Base-by-base conservation (phyloP, 2,329 filamentous ascomycete genomes). In the Aotearoamyces nothofagi region DNA sequence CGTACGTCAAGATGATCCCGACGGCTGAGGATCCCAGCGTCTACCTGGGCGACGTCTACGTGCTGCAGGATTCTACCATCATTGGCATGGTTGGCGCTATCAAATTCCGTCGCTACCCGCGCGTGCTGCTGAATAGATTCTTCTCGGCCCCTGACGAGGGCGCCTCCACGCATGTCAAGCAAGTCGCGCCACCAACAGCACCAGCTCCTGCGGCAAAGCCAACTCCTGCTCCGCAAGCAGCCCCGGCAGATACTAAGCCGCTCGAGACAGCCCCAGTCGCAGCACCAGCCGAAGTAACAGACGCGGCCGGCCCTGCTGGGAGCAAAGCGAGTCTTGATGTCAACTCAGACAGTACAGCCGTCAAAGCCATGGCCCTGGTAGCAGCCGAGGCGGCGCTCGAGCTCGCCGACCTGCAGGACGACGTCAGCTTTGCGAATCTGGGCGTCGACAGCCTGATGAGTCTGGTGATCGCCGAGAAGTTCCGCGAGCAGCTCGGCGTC, bases 91-190 rank as follows among this genome's bases (percentile, higher is more conserved):
- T 50, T 7, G 37, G 39, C 2, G 47, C 35, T 7, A 46, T 57
- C 30, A 45, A 46, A 33, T 60, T 61, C 43, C 47, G 52, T 10
- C 41, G 43, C 5, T 50, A 47, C 24, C 54, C 52, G 5, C 41
- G 53, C 9, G 34, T 53, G 8, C 36, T 60, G 19, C 43, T 60
- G 3, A 45, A 43, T 22, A 47, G n/a, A 20, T 20, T 20, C 19
- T 20, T 20, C 19, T 20, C 19, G 19, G 8, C 19, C 8, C 19
- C 19, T 20, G 19, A 20, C n/a, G 19, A 20, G n/a, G n/a, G 19
- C n/a, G n/a, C 7, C 19, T n/a, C 19, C n/a, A 7, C 7, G 19
- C 19, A 20, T 20, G 19, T 20, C 8, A 20, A 7, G 19, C 19
- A 7, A 20, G n/a, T n/a, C 19, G 8, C 7, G 7, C 19, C 19